phyloP scores from a whole-genome alignment of 2,329 filamentous ascomycete genomes.

The Rasamsonia emersonii region DNA sequence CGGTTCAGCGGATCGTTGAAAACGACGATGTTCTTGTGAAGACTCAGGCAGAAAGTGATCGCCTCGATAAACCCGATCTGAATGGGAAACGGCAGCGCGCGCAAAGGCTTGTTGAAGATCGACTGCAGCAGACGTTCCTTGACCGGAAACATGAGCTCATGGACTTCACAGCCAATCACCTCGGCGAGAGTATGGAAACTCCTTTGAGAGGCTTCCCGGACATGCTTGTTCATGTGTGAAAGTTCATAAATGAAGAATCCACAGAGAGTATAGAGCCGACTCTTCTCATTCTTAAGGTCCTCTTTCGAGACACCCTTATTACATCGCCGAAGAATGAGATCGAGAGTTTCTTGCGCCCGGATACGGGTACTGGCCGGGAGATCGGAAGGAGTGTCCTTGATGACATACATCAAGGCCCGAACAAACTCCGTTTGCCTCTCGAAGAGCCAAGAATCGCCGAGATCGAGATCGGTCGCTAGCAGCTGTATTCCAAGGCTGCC shows the following conservation, averaged over 20 bases:
- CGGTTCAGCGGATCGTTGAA: slow-evolving; percentile 90
- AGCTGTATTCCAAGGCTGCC: slow-evolving; percentile 85
- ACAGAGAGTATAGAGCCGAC: slow-evolving; percentile 66
- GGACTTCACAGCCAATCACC: slow-evolving; percentile 67
- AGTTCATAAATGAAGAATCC: slow-evolving; percentile 80
- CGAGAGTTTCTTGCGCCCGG: slow-evolving; percentile 73
- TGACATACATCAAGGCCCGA: slow-evolving; percentile 86
- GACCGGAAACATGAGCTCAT: slow-evolving; percentile 81
- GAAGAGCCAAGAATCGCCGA: slow-evolving; percentile 76
- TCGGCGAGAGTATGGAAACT: slow-evolving; percentile 75
- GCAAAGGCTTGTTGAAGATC: slow-evolving; percentile 89
- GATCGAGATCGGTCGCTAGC: slow-evolving; percentile 71
- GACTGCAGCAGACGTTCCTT: slow-evolving; percentile 83
- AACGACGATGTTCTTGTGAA: slow-evolving; percentile 79
- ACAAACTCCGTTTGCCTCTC: slow-evolving; percentile 81
- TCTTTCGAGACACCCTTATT: slow-evolving; percentile 73
- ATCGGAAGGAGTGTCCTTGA: slow-evolving; percentile 96
- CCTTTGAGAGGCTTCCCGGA: slow-evolving; percentile 75
- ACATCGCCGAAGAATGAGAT: slow-evolving; percentile 68
- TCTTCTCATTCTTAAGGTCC: slow-evolving; percentile 60
- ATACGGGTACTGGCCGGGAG: slow-evolving; percentile 81
- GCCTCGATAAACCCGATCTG: slow-evolving; percentile 99
- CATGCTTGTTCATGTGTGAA: slow-evolving; percentile 91
- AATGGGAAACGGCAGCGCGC: slow-evolving; percentile 84
- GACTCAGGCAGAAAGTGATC: slow-evolving; percentile 84